Evolutionary conservation across 306 rosid genomes (phyloP).

Genomic region (Fragaria nilgerrensis): DNA sequence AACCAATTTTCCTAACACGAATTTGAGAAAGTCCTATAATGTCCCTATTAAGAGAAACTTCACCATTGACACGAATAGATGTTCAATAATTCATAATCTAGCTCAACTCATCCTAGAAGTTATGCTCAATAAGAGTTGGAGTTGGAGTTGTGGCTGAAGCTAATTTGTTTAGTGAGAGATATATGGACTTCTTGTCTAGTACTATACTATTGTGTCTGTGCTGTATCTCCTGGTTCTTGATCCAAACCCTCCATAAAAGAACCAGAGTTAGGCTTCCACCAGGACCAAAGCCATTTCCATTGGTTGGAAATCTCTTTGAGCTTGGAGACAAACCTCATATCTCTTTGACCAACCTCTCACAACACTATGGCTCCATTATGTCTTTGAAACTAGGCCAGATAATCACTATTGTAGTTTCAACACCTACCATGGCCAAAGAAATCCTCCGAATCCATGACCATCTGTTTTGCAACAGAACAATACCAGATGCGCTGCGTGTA

Average conservation of each 20-base stretch:
- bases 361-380: slow-evolving; percentile 47
- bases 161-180: not conserved
- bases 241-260: slow-evolving; percentile 3
- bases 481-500: slow-evolving; percentile 30
- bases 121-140: not conserved
- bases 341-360: slow-evolving; percentile 37
- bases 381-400: slow-evolving; percentile 39
- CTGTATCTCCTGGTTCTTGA: not conserved
- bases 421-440: slow-evolving; percentile 35
- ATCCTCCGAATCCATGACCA: slow-evolving; percentile 47
- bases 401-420: slow-evolving; percentile 36
- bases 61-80: not conserved
- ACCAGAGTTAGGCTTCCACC: slow-evolving; percentile 33
- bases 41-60: too few species aligned
- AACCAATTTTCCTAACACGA: too few species aligned
- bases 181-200: not conserved
- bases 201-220: not conserved
- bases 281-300: slow-evolving; percentile 42
- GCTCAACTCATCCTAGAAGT: not conserved
- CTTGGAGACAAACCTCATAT: slow-evolving; percentile 56
- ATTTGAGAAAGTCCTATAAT: too few species aligned
- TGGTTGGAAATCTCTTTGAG: slow-evolving; percentile 55
- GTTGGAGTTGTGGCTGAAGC: not conserved
- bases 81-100: not conserved
- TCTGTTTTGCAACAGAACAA: slow-evolving; percentile 29